Evolutionary conservation across 1,284 basidiomycete species (phyloP), one percentile per base, ranked within the genome.

Genomic region (Taiwanofungus camphoratus): DNA sequence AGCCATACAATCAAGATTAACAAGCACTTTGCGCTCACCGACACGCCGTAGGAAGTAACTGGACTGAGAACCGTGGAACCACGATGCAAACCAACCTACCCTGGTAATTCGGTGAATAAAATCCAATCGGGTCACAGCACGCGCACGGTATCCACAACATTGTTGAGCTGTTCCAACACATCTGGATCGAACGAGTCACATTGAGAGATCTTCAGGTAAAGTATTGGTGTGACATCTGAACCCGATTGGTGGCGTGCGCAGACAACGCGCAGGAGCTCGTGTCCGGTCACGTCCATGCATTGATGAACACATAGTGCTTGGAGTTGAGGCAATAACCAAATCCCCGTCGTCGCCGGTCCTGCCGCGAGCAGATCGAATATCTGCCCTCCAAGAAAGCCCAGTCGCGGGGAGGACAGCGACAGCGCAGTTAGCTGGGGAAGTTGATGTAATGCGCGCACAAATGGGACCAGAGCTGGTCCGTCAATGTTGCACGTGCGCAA

Each of bases 371-470:
- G 45, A 21, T 65, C 60, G 49, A 65, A 64, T 18, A 65, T 41
- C 31, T 58, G 52, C 15, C 50, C 37, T 26, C 63, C 61, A 36
- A 63, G 43, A 3, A 44, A 31, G 24, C 58, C 60, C 29, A 51
- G 48, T 1, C 56, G 52, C 2, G 63, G 63, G 13, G 54, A 53
- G 18, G 57, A 56, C 9, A 65, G 42, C 6, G 57, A 60, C 7
- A 65, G 54, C 5, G 58, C 61, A 29, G 54, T 60, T 45, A 65
- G 52, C 36, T 57, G 53, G 3, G 61, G 57, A 20, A 64, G 57
- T 4, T 52, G 48, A 38, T 61, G 58, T 33, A 64, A 49, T 16
- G 59, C 61, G 12, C 60, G 55, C 2, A 65, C 46, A 42, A 64
- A 56, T 1, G 59, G 60, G 6, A 56, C 55, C 15, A 65, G 52